A percentile compares a stretch with the other conserved stretches of the same genome.
Conservation (phyloP, 148 eudicot genomes). For the Chenopodium berlandieri region DNA sequence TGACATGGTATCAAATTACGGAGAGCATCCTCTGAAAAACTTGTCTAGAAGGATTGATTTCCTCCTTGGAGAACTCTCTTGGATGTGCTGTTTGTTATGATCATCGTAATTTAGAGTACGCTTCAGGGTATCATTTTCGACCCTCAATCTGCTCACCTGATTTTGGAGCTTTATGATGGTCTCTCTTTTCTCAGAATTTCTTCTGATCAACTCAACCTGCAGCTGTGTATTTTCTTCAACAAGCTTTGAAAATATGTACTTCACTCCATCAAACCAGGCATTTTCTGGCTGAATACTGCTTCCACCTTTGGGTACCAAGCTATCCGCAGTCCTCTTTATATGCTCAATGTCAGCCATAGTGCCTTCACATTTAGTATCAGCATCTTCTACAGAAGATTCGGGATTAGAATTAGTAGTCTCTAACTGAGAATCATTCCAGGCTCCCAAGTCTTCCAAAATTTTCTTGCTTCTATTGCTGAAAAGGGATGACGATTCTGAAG, state of each 20-base stretch:
- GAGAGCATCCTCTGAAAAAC: slow-evolving; percentile 23
- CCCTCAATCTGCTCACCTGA: slow-evolving; percentile 21
- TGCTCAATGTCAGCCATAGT: slow-evolving; percentile 1
- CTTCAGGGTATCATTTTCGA: slow-evolving; percentile 21
- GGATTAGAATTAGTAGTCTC: slow-evolving; percentile 16
- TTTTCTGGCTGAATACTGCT: background rate
- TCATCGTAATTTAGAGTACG: slow-evolving; percentile 22
- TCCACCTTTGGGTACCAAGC: background rate
- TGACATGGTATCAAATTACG: background rate
- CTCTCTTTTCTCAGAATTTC: slow-evolving; percentile 36
- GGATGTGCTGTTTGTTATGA: slow-evolving; percentile 5
- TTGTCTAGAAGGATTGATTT: slow-evolving; percentile 17
- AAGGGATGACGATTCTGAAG: background rate
- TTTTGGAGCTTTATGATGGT: slow-evolving; percentile 27
- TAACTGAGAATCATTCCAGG: slow-evolving; percentile 19
- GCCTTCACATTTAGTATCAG: slow-evolving; percentile 14
- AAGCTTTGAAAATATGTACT: slow-evolving; percentile 13
- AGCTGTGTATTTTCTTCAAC: slow-evolving; percentile 25
- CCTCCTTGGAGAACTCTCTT: slow-evolving; percentile 4
- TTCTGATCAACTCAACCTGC: slow-evolving; percentile 29
- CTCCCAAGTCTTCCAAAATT: slow-evolving; percentile 4
- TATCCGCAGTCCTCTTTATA: background rate
- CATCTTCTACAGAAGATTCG: slow-evolving; percentile 30
- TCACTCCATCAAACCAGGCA: slow-evolving; percentile 6
- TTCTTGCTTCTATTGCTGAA: background rate